Evolutionary conservation across 371 early-diverging fungal species (phyloP), one percentile per base, ranked within the genome.

Genomic region (Lichtheimia ornata): DNA sequence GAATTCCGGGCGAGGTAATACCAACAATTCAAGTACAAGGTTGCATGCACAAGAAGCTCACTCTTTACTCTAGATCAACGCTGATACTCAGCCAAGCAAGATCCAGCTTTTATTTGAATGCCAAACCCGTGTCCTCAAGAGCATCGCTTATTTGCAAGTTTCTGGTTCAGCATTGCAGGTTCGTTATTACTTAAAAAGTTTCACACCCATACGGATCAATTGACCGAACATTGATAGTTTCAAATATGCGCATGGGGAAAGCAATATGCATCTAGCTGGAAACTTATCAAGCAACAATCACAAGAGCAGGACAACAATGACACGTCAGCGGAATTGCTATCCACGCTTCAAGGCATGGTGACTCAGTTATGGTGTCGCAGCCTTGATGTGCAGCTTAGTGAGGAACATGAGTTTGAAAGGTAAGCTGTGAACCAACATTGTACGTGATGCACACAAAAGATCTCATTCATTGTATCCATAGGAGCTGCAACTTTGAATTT

Each of bases 21-120:
- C 35, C 1, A 9, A 11, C 35, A 35, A 1, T 35, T 11, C 6
- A 9, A 11, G 35, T 11, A 35, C 11, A 35, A 6, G 35, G 5
- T 35, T 35, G 2, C 9, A 35, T 35, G 9, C 35, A 35, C 11
- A 35, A 18, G n/a, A n/a, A 18, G n/a, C 40, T 60, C 25, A 41
- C 20, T 4, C 6, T 20, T 43, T 47, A 0, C 30, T 56, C 4
- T 53, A 62, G 50, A 55, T 71, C 7, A 55, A 55, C 6, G 55
- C 45, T 7, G 62, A 69, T 4, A 73, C 71, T 13, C 18, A 64
- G 14, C 30, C 61, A 42, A 41, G 40, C 2, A 57, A 63, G 12
- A 51, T 76, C 2, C 63, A 57, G 2, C 30, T 70, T 0, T n/a
- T 73, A n/a, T 55, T 63, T 55, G 70, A 69, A 15, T 76, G 71